These are phyloP conservation scores for Neonectria punicea DNA, from an alignment of 2,329 filamentous ascomycete genomes.

Conservation along the genomic window DNA sequence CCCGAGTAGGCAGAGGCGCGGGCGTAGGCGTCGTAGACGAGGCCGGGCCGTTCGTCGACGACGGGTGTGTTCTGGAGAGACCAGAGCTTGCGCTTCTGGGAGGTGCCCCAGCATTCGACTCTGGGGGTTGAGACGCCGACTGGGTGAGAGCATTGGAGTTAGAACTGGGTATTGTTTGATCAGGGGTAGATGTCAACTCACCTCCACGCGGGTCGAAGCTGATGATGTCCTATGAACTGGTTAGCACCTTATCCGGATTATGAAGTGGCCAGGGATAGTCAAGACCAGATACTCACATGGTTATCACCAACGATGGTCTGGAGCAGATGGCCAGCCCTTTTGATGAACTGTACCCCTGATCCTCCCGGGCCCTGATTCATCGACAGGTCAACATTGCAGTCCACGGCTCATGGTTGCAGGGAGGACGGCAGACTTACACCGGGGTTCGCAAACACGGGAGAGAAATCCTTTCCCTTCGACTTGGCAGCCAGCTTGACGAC, in stretches of 20 bases:
- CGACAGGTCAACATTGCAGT: background rate
- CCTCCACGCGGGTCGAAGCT: constrained; percentile 62
- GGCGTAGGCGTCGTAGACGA: constrained; percentile 57
- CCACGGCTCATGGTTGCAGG: no score
- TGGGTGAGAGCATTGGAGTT: constrained; percentile 2
- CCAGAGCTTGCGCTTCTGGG: constrained; percentile 56
- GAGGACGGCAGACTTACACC: constrained; percentile 39
- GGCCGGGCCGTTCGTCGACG: constrained; percentile 58
- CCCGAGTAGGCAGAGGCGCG: constrained; percentile 55
- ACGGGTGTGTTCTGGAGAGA: constrained; percentile 55
- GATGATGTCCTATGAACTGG: constrained; percentile 55
- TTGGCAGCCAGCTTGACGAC: constrained; percentile 48
- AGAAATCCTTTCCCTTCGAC: constrained; percentile 34
- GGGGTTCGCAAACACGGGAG: constrained; percentile 50
- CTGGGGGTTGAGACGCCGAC: constrained; percentile 61
- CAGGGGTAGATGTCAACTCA: constrained; percentile 27
- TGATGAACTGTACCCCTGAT: constrained; percentile 53
- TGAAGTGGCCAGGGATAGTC: no score
- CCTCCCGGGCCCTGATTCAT: constrained; percentile 58
- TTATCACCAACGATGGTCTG: constrained; percentile 60
- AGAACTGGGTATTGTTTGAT: background rate
- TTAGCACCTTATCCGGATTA: background rate
- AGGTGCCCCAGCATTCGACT: constrained; percentile 61
- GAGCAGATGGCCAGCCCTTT: constrained; percentile 44
- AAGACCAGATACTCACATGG: constrained; percentile 48